phyloP scores from a whole-genome alignment of 805 yeast genomes.

The Candida bentonensis region DNA sequence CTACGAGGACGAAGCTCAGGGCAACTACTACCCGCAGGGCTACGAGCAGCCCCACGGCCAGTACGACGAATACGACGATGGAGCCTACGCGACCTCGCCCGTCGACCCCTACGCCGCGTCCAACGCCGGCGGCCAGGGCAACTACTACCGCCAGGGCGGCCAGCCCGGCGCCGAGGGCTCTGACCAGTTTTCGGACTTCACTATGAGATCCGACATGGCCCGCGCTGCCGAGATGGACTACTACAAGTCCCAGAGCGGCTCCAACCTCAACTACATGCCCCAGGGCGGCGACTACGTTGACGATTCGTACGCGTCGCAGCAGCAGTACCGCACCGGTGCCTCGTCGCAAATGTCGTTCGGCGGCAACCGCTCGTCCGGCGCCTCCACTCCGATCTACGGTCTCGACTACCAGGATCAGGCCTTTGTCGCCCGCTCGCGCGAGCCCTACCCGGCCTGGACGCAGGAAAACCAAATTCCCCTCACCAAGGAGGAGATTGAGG shows the following conservation, averaged over 20 bases:
- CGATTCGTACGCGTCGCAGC: conserved; percentile 11
- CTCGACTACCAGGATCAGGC: conserved; percentile 31
- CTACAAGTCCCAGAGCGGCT: conserved; percentile 23
- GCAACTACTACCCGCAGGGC: conserved; percentile 27
- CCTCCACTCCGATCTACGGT: conserved; percentile 88
- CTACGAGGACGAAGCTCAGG: conserved; percentile 25
- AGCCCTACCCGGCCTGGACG: conserved; percentile 99
- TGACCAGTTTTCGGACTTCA: conserved; percentile 28
- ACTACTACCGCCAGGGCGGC: conserved; percentile 7
- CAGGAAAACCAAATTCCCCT: conserved; percentile 82
- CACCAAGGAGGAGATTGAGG: conserved; percentile 45
- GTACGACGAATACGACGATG: conserved; percentile 20
- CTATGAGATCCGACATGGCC: conserved; percentile 28
- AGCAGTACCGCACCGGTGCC: conserved; percentile 16
- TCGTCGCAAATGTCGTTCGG: conserved; percentile 60
- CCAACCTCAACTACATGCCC: conserved; percentile 16
- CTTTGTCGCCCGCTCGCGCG: conserved; percentile 54
- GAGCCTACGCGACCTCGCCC: conserved; percentile 26
- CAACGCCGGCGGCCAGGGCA: conserved; percentile 18
- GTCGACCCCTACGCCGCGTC: conserved; percentile 33
- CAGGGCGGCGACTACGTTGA: conserved; percentile 18
- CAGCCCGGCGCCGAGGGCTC: conserved; percentile 20
- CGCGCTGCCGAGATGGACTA: conserved; percentile 24
- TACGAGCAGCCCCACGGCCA: conserved; percentile 25
- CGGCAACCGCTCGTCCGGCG: conserved; percentile 77